A percentile compares a stretch with the other conserved stretches of the same genome.
These are phyloP conservation scores for Butyriboletus loyo DNA, from an alignment of 768 basidiomycete genomes.

Conservation along the genomic window DNA sequence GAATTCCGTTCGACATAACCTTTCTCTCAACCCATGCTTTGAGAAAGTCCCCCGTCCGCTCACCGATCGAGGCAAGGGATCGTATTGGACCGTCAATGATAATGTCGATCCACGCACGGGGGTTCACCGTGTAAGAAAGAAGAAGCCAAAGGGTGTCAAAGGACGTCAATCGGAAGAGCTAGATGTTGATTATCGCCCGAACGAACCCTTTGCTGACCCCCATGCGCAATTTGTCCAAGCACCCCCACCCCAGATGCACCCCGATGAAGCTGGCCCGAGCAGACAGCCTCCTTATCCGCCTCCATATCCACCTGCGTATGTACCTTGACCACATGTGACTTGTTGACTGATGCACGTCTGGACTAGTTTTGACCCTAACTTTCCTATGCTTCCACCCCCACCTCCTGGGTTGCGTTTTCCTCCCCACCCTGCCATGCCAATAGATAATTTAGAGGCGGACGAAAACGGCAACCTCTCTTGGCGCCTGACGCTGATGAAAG, in stretches of 20 bases:
- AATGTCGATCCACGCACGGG: slow-evolving; percentile 87
- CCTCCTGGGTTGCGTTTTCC: slow-evolving; percentile 60
- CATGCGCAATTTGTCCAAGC: slow-evolving; percentile 51
- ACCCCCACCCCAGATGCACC: slow-evolving; percentile 49
- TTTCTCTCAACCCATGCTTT: slow-evolving; percentile 87
- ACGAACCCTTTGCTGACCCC: slow-evolving; percentile 55
- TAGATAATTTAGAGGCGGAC: slow-evolving; percentile 72
- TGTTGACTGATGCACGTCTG: slow-evolving; percentile 9
- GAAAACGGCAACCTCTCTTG: slow-evolving; percentile 80
- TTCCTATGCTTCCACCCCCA: slow-evolving; percentile 57
- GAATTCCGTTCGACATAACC: slow-evolving; percentile 90
- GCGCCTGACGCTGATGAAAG: slow-evolving; percentile 78
- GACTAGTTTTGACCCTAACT: slow-evolving; percentile 69
- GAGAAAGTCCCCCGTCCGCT: slow-evolving; percentile 90
- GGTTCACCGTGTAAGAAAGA: slow-evolving; percentile 85
- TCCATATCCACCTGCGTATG: slow-evolving; percentile 55
- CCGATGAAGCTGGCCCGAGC: slow-evolving; percentile 60
- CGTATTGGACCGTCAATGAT: slow-evolving; percentile 91
- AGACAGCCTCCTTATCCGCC: slow-evolving; percentile 59
- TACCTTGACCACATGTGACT: background rate
- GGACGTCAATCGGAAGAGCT: slow-evolving; percentile 51
- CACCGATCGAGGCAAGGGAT: slow-evolving; percentile 87
- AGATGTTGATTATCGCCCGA: slow-evolving; percentile 63
- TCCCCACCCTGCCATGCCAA: slow-evolving; percentile 51
- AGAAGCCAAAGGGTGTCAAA: slow-evolving; percentile 65